phyloP scores from a whole-genome alignment of 176 grass and related monocot species.

The Oryza glaberrima region DNA sequence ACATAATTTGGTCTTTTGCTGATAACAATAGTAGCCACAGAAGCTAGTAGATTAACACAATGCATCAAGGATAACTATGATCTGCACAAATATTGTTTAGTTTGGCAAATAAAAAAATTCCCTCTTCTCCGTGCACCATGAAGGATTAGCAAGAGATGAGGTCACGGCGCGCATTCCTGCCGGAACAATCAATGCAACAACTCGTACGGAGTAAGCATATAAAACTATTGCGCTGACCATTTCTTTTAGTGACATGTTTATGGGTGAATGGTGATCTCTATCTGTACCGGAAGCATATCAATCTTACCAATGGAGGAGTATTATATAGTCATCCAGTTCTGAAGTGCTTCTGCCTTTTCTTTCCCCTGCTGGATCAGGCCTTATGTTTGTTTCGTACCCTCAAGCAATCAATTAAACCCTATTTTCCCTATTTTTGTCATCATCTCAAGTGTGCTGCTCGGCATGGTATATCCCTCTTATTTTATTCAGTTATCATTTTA shows the following conservation, averaged over 20 bases:
- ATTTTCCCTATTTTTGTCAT: too few species aligned
- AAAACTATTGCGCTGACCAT: neutral
- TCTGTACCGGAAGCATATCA: neutral
- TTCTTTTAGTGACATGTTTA: neutral
- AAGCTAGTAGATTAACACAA: neutral
- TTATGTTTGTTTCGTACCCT: neutral
- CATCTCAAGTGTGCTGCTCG: too few species aligned
- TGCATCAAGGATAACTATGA: slow-evolving; percentile 1
- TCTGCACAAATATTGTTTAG: neutral
- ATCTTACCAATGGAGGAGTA: neutral
- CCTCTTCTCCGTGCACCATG: neutral
- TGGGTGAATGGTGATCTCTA: neutral
- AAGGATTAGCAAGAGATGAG: neutral
- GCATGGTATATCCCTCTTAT: too few species aligned
- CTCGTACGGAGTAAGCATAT: neutral
- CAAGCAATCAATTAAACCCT: neutral
- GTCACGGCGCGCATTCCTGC: slow-evolving; percentile 7
- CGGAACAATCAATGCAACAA: slow-evolving; percentile 22
- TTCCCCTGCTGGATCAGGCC: neutral
- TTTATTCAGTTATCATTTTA: neutral
- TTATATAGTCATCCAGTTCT: neutral
- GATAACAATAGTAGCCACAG: neutral
- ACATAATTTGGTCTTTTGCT: neutral
- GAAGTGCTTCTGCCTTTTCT: neutral
- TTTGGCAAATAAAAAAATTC: neutral